These are phyloP conservation scores for Earliella scabrosa DNA, from an alignment of 1,284 basidiomycete genomes.

Conservation along the genomic window DNA sequence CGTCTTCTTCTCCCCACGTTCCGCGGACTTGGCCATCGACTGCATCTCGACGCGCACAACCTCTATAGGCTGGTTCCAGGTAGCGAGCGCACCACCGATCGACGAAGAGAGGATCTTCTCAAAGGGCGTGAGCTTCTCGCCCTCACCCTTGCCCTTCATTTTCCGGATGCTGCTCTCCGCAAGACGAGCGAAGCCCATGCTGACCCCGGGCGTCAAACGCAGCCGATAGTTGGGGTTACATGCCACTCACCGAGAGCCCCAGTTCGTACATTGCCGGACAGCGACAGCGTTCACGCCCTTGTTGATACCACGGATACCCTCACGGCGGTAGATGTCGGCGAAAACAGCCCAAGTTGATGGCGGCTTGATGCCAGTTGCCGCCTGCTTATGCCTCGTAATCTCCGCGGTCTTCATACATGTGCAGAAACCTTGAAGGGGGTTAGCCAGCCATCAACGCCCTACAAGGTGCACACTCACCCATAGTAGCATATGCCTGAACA, in stretches of 20 bases:
- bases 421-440: conserved; percentile 78
- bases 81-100: conserved; percentile 93
- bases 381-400: conserved; percentile 97
- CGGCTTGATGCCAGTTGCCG: conserved; percentile 86
- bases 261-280: conserved; percentile 97
- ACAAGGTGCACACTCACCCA: conserved; percentile 70
- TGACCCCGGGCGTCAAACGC: conserved; percentile 36
- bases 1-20: conserved; percentile 89
- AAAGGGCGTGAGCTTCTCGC: conserved; percentile 73
- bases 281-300: conserved; percentile 99
- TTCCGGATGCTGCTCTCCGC: conserved; percentile 86
- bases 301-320: conserved; percentile 97
- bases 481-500: conserved; percentile 98
- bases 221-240: not conserved
- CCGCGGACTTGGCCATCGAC: conserved; percentile 90
- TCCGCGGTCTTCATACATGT: conserved; percentile 99
- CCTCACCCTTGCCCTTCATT: conserved; percentile 76
- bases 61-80: conserved; percentile 99
- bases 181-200: conserved; percentile 96
- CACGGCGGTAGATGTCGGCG: conserved; percentile 90
- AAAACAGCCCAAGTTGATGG: conserved; percentile 96
- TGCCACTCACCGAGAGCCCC: conserved; percentile 87
- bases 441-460: not conserved
- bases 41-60: conserved; percentile 99
- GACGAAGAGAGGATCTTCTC: conserved; percentile 94